Evolutionary conservation across 805 yeast species (phyloP).

Genomic region (Wickerhamomyces subpelliculosus): DNA sequence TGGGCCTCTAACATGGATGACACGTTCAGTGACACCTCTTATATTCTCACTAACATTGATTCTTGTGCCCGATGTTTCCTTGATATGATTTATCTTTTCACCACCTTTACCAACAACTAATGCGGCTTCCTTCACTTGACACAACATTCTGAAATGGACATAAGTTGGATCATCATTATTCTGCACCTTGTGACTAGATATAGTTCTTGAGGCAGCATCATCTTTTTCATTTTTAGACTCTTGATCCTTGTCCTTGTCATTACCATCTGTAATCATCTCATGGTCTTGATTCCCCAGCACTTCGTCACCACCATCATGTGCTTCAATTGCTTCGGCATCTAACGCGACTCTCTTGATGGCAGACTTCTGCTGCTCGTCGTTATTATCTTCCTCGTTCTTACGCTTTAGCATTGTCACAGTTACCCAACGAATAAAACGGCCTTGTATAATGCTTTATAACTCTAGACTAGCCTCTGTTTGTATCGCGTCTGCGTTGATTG

Average conservation of each 20-base stretch:
- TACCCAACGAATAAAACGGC: neutral
- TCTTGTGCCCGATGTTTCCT: slow-evolving; percentile 55
- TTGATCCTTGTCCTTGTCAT: neutral
- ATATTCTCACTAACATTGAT: slow-evolving; percentile 69
- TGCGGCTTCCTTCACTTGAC: slow-evolving; percentile 71
- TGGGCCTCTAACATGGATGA: slow-evolving; percentile 65
- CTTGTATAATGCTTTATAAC: neutral
- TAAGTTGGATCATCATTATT: slow-evolving; percentile 47
- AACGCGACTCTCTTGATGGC: slow-evolving; percentile 60
- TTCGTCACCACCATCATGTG: neutral
- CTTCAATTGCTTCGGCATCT: slow-evolving; percentile 48
- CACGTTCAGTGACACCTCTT: slow-evolving; percentile 66
- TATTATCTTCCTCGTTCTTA: slow-evolving; percentile 51
- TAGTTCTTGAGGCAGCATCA: slow-evolving; percentile 2
- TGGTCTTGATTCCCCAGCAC: too few species aligned
- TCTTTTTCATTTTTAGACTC: slow-evolving; percentile 1
- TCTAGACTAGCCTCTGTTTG: too few species aligned
- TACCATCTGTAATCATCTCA: slow-evolving; percentile 6
- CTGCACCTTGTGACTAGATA: slow-evolving; percentile 24
- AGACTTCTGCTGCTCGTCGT: slow-evolving; percentile 33
- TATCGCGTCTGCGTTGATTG: neutral
- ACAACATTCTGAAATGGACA: slow-evolving; percentile 66
- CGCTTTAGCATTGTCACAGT: slow-evolving; percentile 33
- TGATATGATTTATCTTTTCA: slow-evolving; percentile 58
- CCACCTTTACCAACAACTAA: slow-evolving; percentile 75